Base-by-base conservation (phyloP, 179 eudicot species). In the Kewa caespitosa region DNA sequence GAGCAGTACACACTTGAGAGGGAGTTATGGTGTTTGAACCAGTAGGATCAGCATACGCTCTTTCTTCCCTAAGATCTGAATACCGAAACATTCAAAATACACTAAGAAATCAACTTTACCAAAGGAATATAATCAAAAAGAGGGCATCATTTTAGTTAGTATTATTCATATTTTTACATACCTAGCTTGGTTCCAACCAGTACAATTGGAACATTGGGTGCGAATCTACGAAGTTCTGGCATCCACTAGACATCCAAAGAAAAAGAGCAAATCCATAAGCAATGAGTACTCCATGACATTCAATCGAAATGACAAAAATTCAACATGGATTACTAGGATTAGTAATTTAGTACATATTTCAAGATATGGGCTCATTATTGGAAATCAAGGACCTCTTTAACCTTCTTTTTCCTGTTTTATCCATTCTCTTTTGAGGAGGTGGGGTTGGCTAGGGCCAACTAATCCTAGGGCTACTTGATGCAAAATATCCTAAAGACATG, bases 151-250 rank as follows among this genome's bases (percentile, higher is more conserved):
- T 30, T 30, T 7, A 73, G 27, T 48, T 59, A 38, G 61, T 7
- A 70, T 42, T 17, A 18, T 22, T 28, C 33, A 34, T 4, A 18
- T 10, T 59, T 23, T 67, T 39, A 14, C 77, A 39, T 87, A 93
- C 99, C 99, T 83, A 93, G 81, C 81, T 95, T 95, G 23, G 99
- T 95, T 80, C 99, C 99, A 80, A 95, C 99, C 72, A 95, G 98
- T 69, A 95, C 98, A 67, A 93, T 83, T 81, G 99, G 99, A 81
- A 95, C 97, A 80, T 89, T 86, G 41, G 99, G 98, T 48, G 99
- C 99, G 74, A 95, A 95, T 69, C 98, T 86, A 72, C 99, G 99
- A 80, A 95, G 99, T 81, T 95, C 99, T 0, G 99, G 99, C 98
- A 95, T 88, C 99, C 99, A 95, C 98, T 95, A 88, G 25, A 74